Base-by-base conservation (phyloP, 2,329 filamentous ascomycete species). In the Nannizziopsis arthrosporioides region DNA sequence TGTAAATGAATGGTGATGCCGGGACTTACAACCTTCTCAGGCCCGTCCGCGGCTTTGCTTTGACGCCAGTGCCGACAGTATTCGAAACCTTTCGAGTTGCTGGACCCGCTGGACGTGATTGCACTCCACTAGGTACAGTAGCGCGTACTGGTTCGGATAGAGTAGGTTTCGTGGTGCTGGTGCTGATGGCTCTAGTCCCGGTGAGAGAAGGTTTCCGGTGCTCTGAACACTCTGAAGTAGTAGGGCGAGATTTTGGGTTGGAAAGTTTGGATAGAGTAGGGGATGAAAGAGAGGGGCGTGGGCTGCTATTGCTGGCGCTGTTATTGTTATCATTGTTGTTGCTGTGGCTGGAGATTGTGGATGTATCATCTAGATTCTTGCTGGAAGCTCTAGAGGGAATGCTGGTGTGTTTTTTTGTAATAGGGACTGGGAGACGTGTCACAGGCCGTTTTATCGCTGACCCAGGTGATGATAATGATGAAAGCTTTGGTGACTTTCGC, bases 401-500 rank as follows among this genome's bases (percentile, higher is more conserved):
- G 22, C 7, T 27, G 22, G 22, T 27, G 22, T 27, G 22, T 7
- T 7, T 27, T 7, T 27, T 27, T 27, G 22, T 27, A 27, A 27
- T 27, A 27, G 22, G 22, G 4, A 27, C 22, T 27, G 22, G 22
- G 7, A 27, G 22, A 3, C 22, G 22, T 27, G 22, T 27, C 7
- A 27, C 22, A 27, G 22, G 22, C 22, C 22, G 22, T 7, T 27
- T 3, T 27, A 27, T 3, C 7, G 22, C 22, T 27, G 22, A 27
- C 7, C 22, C 22, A 27, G 22, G 22, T 27, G 22, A 27, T 7
- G 22, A 27, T 19, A 39, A 37, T 7, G 38, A 39, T 32, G 49
- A 42, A n/a, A 52, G 32, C 15, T 47, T 52, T 14, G 50, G 50
- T n/a, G 50, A 44, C 35, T 52, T 52, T 34, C 50, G 36, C 4